These are phyloP conservation scores for Cyclotella distinguenda DNA, from an alignment of 108 stramenopile species.

Conservation along the genomic window DNA sequence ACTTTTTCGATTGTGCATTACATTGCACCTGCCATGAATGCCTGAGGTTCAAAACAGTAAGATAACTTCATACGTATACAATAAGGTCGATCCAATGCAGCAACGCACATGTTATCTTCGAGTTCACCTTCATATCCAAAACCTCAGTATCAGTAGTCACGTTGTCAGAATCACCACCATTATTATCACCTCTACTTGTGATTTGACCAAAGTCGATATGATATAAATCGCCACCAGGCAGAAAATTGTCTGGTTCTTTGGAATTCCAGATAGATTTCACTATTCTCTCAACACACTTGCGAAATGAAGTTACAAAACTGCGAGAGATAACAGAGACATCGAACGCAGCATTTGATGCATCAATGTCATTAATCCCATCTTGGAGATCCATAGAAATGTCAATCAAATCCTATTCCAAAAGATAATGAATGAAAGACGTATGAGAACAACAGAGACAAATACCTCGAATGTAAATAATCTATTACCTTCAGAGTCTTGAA, in stretches of 20 bases:
- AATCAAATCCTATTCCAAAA: constrained; percentile 13
- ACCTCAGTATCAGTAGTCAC: not conserved
- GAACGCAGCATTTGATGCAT: not conserved
- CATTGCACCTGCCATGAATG: constrained; percentile 38
- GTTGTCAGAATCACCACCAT: not conserved
- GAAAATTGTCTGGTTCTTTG: constrained; percentile 2
- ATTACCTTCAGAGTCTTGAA: constrained; percentile 21
- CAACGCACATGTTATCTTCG: constrained; percentile 57
- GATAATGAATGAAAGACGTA: not conserved
- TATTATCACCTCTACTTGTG: not conserved
- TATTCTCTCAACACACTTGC: constrained; percentile 29
- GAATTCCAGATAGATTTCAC: constrained; percentile 5
- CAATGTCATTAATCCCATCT: constrained; percentile 32
- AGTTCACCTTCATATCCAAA: constrained; percentile 22
- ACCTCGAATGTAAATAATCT: not conserved
- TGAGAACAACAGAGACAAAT: not conserved
- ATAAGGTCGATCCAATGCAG: too few species aligned
- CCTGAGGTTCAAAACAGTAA: constrained; percentile 17
- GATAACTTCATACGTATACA: not conserved
- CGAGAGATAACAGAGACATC: constrained; percentile 31
- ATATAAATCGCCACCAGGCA: not conserved
- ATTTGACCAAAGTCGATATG: constrained; percentile 9
- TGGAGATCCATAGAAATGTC: constrained; percentile 28
- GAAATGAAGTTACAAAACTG: constrained; percentile 27
- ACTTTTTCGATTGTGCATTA: constrained; percentile 34